These are phyloP conservation scores for Fragaria nilgerrensis DNA, from an alignment of 306 rosid genomes.

Conservation along the genomic window DNA sequence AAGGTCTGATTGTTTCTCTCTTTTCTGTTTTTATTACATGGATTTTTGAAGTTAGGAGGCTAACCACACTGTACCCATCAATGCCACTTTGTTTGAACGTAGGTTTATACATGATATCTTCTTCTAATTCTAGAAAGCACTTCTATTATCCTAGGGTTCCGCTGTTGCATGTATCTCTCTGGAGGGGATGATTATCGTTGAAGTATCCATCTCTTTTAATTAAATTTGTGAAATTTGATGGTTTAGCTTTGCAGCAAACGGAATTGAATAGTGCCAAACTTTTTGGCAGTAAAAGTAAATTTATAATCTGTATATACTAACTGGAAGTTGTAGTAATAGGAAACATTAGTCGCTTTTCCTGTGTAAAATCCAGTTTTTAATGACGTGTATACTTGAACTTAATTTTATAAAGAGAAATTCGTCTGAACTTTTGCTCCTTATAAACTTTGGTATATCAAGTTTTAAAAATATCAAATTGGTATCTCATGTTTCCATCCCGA, in stretches of 20 bases:
- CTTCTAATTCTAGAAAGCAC: background rate
- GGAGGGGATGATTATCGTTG: background rate
- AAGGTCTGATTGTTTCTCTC: slow-evolving; percentile 48
- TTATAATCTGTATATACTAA: background rate
- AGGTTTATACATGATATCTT: background rate
- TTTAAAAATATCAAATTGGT: too few relatives aligned
- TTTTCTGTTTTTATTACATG: background rate
- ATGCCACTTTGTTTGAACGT: background rate
- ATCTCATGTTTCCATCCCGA: too few relatives aligned
- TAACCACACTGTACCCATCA: background rate
- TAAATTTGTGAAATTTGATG: background rate
- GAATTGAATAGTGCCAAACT: background rate
- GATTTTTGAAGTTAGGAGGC: background rate
- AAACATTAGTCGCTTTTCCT: background rate
- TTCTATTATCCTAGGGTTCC: background rate
- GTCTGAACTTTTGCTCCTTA: too few relatives aligned
- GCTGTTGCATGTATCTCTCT: background rate
- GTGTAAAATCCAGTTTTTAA: background rate
- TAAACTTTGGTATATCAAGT: too few relatives aligned
- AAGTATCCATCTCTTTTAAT: background rate
- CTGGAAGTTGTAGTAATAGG: background rate
- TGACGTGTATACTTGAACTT: background rate
- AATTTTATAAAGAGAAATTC: too few relatives aligned
- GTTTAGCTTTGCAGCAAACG: background rate
- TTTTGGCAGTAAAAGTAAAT: background rate